Evolutionary conservation across 331 rosid genomes (phyloP).

Genomic region (Quercus tomentella): DNA sequence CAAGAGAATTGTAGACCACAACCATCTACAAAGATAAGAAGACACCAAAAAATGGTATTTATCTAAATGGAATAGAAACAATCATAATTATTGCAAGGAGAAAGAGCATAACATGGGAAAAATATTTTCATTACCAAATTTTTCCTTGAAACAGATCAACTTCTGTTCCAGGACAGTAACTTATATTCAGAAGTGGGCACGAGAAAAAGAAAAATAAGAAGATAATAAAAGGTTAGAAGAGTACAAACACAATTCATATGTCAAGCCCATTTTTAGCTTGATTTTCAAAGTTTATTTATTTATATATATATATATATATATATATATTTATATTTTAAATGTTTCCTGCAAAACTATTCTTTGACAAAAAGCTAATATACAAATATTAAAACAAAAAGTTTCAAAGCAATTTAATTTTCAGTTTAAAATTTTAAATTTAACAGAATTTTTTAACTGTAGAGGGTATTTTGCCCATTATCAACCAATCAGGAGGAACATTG

Average conservation of each 20-base stretch:
- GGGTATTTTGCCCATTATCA: too few species aligned
- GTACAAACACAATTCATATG: constrained; percentile 1
- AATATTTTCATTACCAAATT: constrained; percentile 47
- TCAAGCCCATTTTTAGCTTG: background rate
- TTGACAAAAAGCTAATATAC: too few species aligned
- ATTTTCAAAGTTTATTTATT: background rate
- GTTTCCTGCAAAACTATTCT: background rate
- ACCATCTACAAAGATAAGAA: constrained; percentile 29
- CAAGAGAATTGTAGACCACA: constrained; percentile 51
- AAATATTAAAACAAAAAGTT: too few species aligned
- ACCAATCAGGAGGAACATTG: too few species aligned
- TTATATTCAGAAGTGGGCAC: constrained; percentile 92
- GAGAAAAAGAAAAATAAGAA: constrained; percentile 25
- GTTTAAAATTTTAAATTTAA: too few species aligned
- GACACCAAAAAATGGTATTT: constrained; percentile 8
- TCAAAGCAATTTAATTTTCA: too few species aligned
- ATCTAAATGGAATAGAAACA: constrained; percentile 4
- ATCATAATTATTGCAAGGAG: background rate
- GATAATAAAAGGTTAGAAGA: background rate
- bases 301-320: too few species aligned
- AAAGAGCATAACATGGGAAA: too few species aligned
- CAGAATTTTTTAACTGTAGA: too few species aligned
- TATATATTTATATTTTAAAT: background rate
- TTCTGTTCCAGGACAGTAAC: constrained; percentile 89
- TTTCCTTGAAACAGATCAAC: constrained; percentile 59